Conservation (phyloP, 495 filamentous ascomycete species). For the Penicillium arizonense region DNA sequence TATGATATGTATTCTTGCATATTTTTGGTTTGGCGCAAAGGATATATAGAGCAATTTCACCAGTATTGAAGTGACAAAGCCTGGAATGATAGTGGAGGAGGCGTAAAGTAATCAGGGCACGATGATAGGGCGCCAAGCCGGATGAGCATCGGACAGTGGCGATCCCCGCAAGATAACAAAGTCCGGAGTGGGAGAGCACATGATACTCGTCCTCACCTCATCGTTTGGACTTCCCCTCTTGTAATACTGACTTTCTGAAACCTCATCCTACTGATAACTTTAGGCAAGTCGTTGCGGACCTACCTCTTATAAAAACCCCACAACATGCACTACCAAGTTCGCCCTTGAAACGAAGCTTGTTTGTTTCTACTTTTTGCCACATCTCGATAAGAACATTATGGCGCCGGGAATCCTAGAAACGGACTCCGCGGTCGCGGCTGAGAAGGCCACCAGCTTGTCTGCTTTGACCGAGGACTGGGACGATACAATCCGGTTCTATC, state of each 20-base stretch:
- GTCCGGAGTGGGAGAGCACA: constrained; percentile 11
- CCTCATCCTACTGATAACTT: constrained; percentile 8
- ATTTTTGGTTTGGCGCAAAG: constrained; percentile 13
- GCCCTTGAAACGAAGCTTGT: constrained; percentile 9
- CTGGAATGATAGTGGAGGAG: no score
- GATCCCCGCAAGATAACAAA: constrained; percentile 38
- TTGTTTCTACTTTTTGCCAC: constrained; percentile 3
- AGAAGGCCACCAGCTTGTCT: constrained; percentile 44
- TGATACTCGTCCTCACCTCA: constrained; percentile 1
- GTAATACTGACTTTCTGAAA: background rate
- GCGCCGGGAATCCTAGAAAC: constrained; percentile 54
- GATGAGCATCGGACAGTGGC: constrained; percentile 37
- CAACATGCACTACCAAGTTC: constrained; percentile 5
- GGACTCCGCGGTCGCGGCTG: constrained; percentile 45
- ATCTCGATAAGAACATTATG: constrained; percentile 40
- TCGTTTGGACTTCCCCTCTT: constrained; percentile 16
- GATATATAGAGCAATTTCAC: constrained; percentile 7
- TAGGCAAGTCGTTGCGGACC: constrained; percentile 22
- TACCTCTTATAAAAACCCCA: constrained; percentile 5
- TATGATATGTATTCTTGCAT: constrained; percentile 20
- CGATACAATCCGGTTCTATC: constrained; percentile 77
- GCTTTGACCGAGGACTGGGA: constrained; percentile 64
- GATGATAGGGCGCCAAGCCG: no score
- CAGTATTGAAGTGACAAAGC: no score
- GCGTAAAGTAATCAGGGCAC: no score